Conservation (phyloP, 257 asterid genomes). For the Fraxinus americana region DNA sequence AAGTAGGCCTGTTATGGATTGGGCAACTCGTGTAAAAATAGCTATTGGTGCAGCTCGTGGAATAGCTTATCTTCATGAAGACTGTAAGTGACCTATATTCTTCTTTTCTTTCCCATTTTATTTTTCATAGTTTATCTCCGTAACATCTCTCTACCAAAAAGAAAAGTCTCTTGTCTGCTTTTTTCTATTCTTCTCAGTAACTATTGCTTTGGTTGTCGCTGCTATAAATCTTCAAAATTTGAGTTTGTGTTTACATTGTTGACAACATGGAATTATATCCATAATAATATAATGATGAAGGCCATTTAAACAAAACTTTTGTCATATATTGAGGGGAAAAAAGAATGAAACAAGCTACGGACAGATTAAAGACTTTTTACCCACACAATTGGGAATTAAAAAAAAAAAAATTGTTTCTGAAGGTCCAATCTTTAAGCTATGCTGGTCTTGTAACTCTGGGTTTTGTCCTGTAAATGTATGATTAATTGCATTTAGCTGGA, state of each 20-base stretch:
- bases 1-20: conserved; percentile 42
- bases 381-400: not conserved
- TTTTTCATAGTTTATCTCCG: not conserved
- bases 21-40: conserved; percentile 51
- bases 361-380: not conserved
- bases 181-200: not conserved
- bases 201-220: not conserved
- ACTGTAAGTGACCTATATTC: conserved; percentile 50
- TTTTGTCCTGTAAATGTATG: not conserved
- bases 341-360: not conserved
- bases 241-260: not conserved
- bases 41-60: conserved; percentile 74
- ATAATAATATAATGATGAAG: not conserved
- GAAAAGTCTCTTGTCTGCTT: not conserved
- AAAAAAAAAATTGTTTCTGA: not conserved
- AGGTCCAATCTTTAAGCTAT: conserved; percentile 7
- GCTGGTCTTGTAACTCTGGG: not conserved
- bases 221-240: not conserved
- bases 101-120: conserved; percentile 12
- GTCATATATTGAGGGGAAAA: not conserved
- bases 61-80: conserved; percentile 87
- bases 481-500: not conserved
- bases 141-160: not conserved
- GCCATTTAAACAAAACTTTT: not conserved
- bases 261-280: not conserved